These are phyloP conservation scores for Microsporum ferrugineum DNA, from an alignment of 2,329 filamentous ascomycete species.

Conservation along the genomic window DNA sequence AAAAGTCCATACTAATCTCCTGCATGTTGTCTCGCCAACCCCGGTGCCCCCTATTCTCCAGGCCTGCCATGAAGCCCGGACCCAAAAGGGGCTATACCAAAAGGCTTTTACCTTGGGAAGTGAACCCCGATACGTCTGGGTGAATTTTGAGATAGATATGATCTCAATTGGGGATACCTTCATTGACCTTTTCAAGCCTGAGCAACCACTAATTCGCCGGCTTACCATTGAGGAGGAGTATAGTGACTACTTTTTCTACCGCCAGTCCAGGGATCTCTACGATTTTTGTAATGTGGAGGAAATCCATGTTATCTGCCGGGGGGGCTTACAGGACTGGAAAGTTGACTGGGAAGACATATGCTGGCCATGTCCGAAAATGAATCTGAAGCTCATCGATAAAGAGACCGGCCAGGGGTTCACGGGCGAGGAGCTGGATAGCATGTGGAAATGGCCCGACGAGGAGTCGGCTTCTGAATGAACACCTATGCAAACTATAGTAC, in stretches of 20 bases:
- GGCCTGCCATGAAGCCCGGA: not conserved
- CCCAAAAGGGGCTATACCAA: not conserved
- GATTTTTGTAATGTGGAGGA: not conserved
- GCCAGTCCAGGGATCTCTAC: no score
- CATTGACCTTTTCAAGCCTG: not conserved
- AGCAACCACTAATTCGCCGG: not conserved
- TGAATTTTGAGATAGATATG: constrained; percentile 13
- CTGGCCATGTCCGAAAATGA: no score
- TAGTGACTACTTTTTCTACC: not conserved
- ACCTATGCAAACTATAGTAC: no score
- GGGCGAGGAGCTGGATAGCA: no score
- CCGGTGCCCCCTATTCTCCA: constrained; percentile 1
- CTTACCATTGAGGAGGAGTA: not conserved
- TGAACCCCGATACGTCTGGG: constrained; percentile 11
- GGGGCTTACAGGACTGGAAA: not conserved
- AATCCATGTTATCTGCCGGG: not conserved
- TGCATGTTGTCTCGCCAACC: not conserved
- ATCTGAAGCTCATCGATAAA: no score
- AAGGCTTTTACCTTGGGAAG: not conserved
- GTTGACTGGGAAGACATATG: not conserved
- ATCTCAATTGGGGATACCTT: not conserved
- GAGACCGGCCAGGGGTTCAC: no score
- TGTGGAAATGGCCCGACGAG: no score
- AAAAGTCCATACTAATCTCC: not conserved
- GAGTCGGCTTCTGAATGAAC: no score